Evolutionary conservation across 768 basidiomycete species (phyloP).

Genomic region (Paxillus rubicundulus): DNA sequence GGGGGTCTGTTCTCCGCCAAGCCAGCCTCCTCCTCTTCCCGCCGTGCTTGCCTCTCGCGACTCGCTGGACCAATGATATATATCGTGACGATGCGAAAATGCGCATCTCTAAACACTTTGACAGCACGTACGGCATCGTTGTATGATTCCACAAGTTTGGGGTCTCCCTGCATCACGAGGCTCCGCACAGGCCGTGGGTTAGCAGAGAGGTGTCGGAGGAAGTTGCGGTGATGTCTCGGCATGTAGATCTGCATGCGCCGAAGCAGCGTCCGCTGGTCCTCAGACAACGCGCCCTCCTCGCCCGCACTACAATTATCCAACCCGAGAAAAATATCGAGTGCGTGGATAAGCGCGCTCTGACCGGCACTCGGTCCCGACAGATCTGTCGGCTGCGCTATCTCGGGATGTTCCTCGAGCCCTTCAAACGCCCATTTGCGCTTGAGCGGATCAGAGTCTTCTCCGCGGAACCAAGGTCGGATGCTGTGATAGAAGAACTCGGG

Average conservation of each 20-base stretch:
- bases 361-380: constrained; percentile 81
- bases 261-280: constrained; percentile 46
- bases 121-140: constrained; percentile 62
- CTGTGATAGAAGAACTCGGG: constrained; percentile 70
- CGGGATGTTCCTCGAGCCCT: constrained; percentile 49
- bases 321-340: constrained; percentile 70
- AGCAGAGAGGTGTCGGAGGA: constrained; percentile 61
- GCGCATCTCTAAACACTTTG: constrained; percentile 71
- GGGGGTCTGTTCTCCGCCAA: constrained; percentile 23
- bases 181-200: constrained; percentile 60
- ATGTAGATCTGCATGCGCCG: constrained; percentile 78
- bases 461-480: constrained; percentile 81
- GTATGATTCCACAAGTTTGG: constrained; percentile 50
- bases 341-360: constrained; percentile 75
- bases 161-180: constrained; percentile 40
- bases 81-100: constrained; percentile 69
- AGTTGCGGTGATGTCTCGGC: constrained; percentile 79
- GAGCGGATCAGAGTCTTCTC: constrained; percentile 52
- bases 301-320: constrained; percentile 46
- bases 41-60: constrained; percentile 10
- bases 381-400: constrained; percentile 45
- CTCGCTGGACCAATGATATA: constrained; percentile 75
- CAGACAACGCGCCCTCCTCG: constrained; percentile 2
- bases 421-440: constrained; percentile 56
- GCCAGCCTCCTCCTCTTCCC: constrained; percentile 8